Base-by-base conservation (phyloP, 768 basidiomycete species). In the Cyclocybe cylindracea region DNA sequence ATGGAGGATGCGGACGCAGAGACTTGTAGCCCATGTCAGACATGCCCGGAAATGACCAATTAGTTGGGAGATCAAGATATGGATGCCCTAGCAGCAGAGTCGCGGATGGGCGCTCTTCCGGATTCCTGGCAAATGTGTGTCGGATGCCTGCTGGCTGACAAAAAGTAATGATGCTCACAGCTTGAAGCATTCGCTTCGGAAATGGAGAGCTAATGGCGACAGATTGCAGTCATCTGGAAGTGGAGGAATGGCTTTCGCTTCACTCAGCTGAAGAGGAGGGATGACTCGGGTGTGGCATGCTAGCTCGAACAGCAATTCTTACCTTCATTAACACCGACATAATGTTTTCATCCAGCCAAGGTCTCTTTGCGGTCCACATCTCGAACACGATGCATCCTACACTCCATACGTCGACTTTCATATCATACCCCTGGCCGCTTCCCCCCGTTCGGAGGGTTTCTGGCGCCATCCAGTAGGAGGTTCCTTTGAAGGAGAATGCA, bases 401-500 rank as follows among this genome's bases (percentile, higher is more conserved):
- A 60, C 91, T 90, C 95, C 95, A 98, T 52, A 98, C 93, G 63
- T 98, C 95, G 41, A 96, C 85, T 66, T 98, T 98, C n/a, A 83
- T 84, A 59, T 89, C 88, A 67, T 98, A 98, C 0, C 92, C 92
- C 46, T 82, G 24, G 24, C 24, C 24, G 5, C 24, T 79, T 55
- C 79, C 78, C 54, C 83, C 79, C 45, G 83, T 78, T 55, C 86
- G 79, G 11, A 91, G 69, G 32, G 92, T 84, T 70, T 91, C 94
- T 0, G 94, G 94, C 1, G 94, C 94, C 94, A 97, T 96, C 92
- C 94, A 98, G 65, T 89, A 94, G 10, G 91, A 83, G 0, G 94
- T 94, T 5, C 95, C 95, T 69, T 86, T 87, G 86, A 79, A 80
- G 1, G 92, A 92, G 40, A 74, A 78, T 44, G 84, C 86, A 42